Conservation (phyloP, 192 early-diverging fungal species). For the Funneliformis mosseae region DNA sequence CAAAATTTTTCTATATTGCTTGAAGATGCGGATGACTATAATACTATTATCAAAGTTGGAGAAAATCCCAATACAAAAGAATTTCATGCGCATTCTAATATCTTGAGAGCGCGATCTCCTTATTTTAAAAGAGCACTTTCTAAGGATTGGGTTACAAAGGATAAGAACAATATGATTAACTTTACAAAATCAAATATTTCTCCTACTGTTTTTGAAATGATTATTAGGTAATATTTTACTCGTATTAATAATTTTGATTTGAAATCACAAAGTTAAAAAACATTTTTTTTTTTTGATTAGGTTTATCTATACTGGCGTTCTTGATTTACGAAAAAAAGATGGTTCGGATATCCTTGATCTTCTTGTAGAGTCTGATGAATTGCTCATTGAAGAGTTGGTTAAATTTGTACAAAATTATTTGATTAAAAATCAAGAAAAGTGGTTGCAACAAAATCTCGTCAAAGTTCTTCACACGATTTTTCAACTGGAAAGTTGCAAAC, state of each 20-base stretch:
- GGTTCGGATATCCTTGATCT: neutral
- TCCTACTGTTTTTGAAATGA: neutral
- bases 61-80: too few species aligned
- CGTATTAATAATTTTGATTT: neutral
- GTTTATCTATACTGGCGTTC: neutral
- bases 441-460: neutral
- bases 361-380: slow-evolving; percentile 11
- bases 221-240: neutral
- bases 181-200: slow-evolving; percentile 21
- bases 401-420: too few species aligned
- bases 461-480: slow-evolving; percentile 16
- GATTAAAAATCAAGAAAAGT: too few species aligned
- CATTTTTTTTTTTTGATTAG: neutral
- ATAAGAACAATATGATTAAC: neutral
- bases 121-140: too few species aligned
- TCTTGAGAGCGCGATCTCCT: too few species aligned
- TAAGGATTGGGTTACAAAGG: too few species aligned
- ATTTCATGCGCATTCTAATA: too few species aligned
- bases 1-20: neutral
- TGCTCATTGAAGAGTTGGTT: slow-evolving; percentile 13
- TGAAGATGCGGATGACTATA: too few species aligned
- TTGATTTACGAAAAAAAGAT: neutral
- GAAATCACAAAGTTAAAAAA: too few species aligned
- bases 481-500: neutral
- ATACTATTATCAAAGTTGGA: too few species aligned